phyloP scores from a whole-genome alignment of 2,329 filamentous ascomycete genomes.

The Colletotrichum aenigma region DNA sequence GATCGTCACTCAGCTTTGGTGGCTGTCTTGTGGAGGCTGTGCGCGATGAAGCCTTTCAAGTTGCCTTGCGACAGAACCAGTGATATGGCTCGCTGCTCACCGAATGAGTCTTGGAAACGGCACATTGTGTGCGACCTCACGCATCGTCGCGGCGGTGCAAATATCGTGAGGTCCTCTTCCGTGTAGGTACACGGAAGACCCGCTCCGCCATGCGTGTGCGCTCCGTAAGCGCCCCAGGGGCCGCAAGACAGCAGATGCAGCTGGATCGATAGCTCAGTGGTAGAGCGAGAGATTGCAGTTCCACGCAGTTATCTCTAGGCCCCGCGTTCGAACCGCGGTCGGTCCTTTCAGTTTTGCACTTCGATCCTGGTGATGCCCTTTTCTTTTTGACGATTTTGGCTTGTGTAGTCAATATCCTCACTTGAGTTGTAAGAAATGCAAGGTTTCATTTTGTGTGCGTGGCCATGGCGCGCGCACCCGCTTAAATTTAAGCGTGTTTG shows the following conservation, averaged over 20 bases:
- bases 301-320: conserved; percentile 16
- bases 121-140: neutral
- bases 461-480: neutral
- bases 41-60: neutral
- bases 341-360: neutral
- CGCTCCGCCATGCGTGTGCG: neutral
- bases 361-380: neutral
- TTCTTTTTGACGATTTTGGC: neutral
- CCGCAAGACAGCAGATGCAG: neutral
- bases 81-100: neutral
- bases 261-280: conserved; percentile 7
- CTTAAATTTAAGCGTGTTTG: neutral
- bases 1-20: neutral
- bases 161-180: neutral
- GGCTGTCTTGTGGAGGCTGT: neutral
- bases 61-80: neutral
- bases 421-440: neutral
- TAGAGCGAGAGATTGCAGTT: conserved; percentile 18
- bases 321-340: conserved; percentile 20
- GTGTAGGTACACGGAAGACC: neutral
- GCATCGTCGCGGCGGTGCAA: neutral
- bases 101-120: neutral
- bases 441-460: neutral
- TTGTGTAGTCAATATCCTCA: neutral
- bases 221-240: neutral